Evolutionary conservation across 2,329 filamentous ascomycete genomes (phyloP), one percentile per base, ranked within the genome.

Genomic region (Nemania sp.): DNA sequence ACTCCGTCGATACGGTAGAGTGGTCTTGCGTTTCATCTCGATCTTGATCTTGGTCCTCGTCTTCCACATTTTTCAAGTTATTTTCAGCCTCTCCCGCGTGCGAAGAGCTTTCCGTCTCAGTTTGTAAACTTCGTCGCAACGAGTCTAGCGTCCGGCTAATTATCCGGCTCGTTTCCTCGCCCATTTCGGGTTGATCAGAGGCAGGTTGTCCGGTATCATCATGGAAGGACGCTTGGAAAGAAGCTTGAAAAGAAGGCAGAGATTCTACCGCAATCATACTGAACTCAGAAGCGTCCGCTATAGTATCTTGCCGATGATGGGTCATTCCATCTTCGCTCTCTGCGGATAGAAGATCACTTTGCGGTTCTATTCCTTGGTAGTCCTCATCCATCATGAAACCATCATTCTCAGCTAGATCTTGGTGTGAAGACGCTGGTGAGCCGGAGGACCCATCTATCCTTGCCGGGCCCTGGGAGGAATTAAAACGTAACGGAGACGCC

Each of bases 211-310:
- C 79, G 63, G 82, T 77, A 41, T 80, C 81, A 1, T 78, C 81
- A 41, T 83, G 83, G 58, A 88, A 73, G 18, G 75, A 75, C 22
- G 71, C 73, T 49, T 76, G 74, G 62, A 88, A 78, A 5, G 75
- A 76, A n/a, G 72, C 73, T 52, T 77, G 74, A 47, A 77, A 79
- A 0, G 85, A 86, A 2, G 84, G 85, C 20, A 89, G 79, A 1
- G 85, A 86, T 53, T 86, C 82, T 67, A 87, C 82, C 35, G 86
- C 85, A 64, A 88, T 88, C 85, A 88, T 88, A 74, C 86, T 88
- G 69, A 88, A 88, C 45, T 88, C 86, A 18, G 78, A 79, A 2
- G 79, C 79, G 55, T 85, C 81, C 3, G 81, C 80, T 54, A 85
- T 80, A 0, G 81, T 85, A 57, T 86, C 73, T 68, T 74, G 75